Conservation (phyloP, 306 rosid species). For the Cicer yamashitae region DNA sequence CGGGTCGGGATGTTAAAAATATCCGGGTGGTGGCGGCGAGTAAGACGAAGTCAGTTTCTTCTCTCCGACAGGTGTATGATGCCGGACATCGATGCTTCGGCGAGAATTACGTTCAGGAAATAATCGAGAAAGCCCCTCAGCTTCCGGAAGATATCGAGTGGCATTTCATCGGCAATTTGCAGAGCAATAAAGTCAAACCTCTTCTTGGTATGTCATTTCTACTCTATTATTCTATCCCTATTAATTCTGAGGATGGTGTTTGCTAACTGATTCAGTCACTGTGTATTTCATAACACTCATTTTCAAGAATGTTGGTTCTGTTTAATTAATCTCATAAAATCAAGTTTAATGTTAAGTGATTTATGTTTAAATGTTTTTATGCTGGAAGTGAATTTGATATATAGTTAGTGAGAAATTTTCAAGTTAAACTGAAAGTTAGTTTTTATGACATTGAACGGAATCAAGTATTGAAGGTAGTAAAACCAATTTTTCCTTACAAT, state of each 20-base stretch:
- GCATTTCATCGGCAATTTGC: constrained; percentile 94
- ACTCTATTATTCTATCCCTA: neutral
- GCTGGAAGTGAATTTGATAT: neutral
- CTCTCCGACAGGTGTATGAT: constrained; percentile 74
- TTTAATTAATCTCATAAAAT: neutral
- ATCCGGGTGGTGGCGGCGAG: constrained; percentile 85
- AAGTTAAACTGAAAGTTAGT: neutral
- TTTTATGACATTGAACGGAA: neutral
- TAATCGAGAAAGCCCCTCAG: constrained; percentile 86
- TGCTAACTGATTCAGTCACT: no score
- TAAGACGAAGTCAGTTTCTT: constrained; percentile 78
- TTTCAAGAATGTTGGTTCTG: neutral
- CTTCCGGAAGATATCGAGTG: constrained; percentile 90
- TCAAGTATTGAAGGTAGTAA: neutral
- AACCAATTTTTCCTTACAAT: neutral
- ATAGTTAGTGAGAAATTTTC: neutral
- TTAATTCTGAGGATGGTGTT: no score
- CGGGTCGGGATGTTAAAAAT: constrained; percentile 55
- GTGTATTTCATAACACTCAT: no score
- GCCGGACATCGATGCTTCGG: constrained; percentile 93
- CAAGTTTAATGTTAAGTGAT: neutral
- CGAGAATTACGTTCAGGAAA: constrained; percentile 90
- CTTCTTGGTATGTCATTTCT: constrained; percentile 65
- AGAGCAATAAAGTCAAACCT: constrained; percentile 86
- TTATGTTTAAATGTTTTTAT: neutral